Evolutionary conservation across 2,329 filamentous ascomycete genomes (phyloP), one percentile per base, ranked within the genome.

Genomic region (Volutella citrinella): DNA sequence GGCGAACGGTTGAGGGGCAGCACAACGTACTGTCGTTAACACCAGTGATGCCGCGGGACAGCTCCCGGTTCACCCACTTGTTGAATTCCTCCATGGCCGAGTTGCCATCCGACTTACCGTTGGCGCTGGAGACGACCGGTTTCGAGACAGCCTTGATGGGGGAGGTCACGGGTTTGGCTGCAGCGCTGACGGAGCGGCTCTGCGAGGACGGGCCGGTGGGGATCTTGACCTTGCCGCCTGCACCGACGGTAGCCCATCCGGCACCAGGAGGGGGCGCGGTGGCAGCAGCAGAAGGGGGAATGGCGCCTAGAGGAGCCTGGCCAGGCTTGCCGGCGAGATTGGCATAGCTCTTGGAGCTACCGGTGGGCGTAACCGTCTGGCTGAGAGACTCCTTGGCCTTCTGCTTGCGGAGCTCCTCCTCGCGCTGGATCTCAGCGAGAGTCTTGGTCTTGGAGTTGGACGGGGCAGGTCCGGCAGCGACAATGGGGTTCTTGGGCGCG

Each of bases 201-300:
- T 69, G 68, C 6, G 72, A 69, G 3, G 72, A 65, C 11, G 80
- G 73, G 1, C 71, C 76, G 4, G 73, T 75, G 6, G 87, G 84
- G 18, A 78, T 68, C 69, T 95, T 97, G 30, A 86, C 78, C 68
- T 96, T 98, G 11, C 93, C 93, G 47, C 90, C 84, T 20, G 91
- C 89, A 29, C 93, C 93, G 24, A 98, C 91, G 1, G 90, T 97
- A 10, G 90, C 91, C 93, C 93, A 98, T 3, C 89, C 88, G 36
- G 57, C 59, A 32, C 57, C 60, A n/a, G 55, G 48, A 15, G 56
- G 51, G 14, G 59, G 48, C 19, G 74, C 70, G 36, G 70, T 67
- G 2, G 61, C 54, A 6, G 64, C 40, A 5, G 45, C 45, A 6
- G 46, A 46, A 3, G 43, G 61, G n/a, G 66, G 55, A 15, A 68